Percentiles rank a stretch among this genome's conserved stretches.
These are phyloP conservation scores for Podospora australis DNA, from an alignment of 495 filamentous ascomycete genomes.

Conservation along the genomic window DNA sequence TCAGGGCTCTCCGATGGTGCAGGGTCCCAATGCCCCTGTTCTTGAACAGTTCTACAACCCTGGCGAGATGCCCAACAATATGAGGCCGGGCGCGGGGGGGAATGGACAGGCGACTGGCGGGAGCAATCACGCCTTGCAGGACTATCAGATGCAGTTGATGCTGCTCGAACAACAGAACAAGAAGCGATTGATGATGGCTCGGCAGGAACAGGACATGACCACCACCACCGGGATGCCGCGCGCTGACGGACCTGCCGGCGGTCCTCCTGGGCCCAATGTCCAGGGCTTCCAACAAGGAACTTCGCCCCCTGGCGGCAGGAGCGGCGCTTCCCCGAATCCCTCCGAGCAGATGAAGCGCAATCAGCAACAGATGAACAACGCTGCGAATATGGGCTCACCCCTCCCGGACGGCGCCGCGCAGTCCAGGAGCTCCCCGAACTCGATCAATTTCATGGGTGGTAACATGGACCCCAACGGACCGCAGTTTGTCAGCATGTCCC, in stretches of 20 bases:
- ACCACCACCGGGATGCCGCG: constrained; percentile 40
- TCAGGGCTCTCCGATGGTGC: constrained; percentile 78
- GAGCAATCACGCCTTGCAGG: constrained; percentile 91
- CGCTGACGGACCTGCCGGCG: constrained; percentile 53
- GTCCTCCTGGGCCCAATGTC: constrained; percentile 44
- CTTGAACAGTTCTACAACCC: constrained; percentile 64
- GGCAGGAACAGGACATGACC: constrained; percentile 87
- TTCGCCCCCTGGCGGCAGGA: constrained; percentile 74
- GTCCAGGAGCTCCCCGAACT: constrained; percentile 73
- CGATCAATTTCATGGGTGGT: constrained; percentile 64
- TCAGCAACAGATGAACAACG: constrained; percentile 79
- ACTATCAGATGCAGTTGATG: constrained; percentile 99
- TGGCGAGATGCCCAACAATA: constrained; percentile 44
- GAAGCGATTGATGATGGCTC: constrained; percentile 91
- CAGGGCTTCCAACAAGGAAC: constrained; percentile 58
- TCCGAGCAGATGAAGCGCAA: constrained; percentile 82
- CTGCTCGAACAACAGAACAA: constrained; percentile 98
- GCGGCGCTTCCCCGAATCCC: constrained; percentile 83
- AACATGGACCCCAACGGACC: constrained; percentile 53
- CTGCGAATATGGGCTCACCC: constrained; percentile 68
- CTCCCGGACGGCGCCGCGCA: constrained; percentile 65
- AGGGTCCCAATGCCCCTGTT: constrained; percentile 58
- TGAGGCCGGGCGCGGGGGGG: constrained; percentile 50
- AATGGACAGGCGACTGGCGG: constrained; percentile 48
- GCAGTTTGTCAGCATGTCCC: constrained; percentile 38